Evolutionary conservation across 2,329 filamentous ascomycete species (phyloP).

Genomic region (Ilyonectria mors-panacis): DNA sequence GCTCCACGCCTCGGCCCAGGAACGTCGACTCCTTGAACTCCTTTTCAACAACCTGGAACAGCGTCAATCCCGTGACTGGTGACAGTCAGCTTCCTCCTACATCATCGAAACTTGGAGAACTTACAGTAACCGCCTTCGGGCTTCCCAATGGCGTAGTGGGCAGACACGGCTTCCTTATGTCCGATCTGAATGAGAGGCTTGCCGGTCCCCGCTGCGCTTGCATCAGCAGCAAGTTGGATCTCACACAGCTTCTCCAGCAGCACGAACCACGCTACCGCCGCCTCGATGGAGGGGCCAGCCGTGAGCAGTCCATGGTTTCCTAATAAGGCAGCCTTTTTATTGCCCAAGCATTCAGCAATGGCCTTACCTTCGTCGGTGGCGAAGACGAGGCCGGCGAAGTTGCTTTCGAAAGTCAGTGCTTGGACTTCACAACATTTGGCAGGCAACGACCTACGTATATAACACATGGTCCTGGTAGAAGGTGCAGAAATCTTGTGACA

Average conservation of each 20-base stretch:
- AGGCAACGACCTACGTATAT: not conserved
- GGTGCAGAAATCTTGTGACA: not conserved
- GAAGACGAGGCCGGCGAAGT: not conserved
- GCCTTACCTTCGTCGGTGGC: not conserved
- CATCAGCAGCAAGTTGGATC: not conserved
- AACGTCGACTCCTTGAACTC: conserved; percentile 3
- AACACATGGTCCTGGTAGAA: not conserved
- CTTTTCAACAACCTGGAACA: not conserved
- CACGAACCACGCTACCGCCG: not conserved
- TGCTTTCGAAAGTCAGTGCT: not conserved
- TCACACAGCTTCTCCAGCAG: not conserved
- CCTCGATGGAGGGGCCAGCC: not conserved
- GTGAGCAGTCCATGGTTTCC: not conserved
- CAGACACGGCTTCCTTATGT: not conserved
- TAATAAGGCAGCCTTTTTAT: not conserved
- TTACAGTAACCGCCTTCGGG: not conserved
- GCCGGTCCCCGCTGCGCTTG: not conserved
- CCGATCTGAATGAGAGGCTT: not conserved
- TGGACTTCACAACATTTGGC: not conserved
- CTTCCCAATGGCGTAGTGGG: not conserved
- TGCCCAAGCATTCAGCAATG: not conserved
- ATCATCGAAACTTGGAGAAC: not conserved
- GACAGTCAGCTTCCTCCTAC: not conserved
- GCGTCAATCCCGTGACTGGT: not conserved
- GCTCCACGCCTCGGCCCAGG: not conserved